Base-by-base conservation (phyloP, 2,329 filamentous ascomycete species). In the Colletotrichum musicola region DNA sequence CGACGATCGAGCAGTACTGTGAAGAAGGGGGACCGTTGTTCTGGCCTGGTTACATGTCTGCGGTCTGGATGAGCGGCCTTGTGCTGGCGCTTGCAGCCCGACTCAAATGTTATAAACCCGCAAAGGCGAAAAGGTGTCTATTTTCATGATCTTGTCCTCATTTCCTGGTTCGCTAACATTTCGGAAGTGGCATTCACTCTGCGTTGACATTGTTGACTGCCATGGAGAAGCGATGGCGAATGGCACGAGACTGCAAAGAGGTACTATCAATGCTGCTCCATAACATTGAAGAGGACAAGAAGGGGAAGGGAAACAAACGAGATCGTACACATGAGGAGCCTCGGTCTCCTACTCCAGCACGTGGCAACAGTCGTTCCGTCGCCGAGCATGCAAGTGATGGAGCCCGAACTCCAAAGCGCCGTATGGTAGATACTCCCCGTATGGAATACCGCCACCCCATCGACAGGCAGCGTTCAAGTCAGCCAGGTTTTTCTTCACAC, bases 31-130 rank as follows among this genome's bases (percentile, higher is more conserved):
- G 62, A 16, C 68, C 68, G 2, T 58, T 72, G n/a, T 72, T 68
- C 53, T 81, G 78, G 79, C 79, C 79, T 0, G 77, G 77, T 0
- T 76, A 75, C 12, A 71, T 81, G 27, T 78, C 79, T 0, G 75
- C 77, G 1, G 71, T 73, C 0, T 81, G 79, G 79, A 81, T 80
- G 77, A 75, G 77, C 6, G 78, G 79, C 7, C 72, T 81, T 1
- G 75, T 80, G 5, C 69, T 81, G 7, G 77, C 78, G 1, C 79
- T 79, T 64, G 76, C 78, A 35, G 38, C 49, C 20, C 61, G 67
- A 10, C 49, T 71, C 27, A 59, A 60, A 16, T 40, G 54, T 16
- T 57, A 51, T n/a, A 60, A 30, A 14, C 4, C 47, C 6, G 2
- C 20, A 6, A 65, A 56, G 13, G 61, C 62, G 2, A 56, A 22